Percentiles rank a stretch among this genome's conserved stretches.
These are phyloP conservation scores for Penicillium carneum DNA, from an alignment of 2,329 filamentous ascomycete genomes.

Conservation along the genomic window DNA sequence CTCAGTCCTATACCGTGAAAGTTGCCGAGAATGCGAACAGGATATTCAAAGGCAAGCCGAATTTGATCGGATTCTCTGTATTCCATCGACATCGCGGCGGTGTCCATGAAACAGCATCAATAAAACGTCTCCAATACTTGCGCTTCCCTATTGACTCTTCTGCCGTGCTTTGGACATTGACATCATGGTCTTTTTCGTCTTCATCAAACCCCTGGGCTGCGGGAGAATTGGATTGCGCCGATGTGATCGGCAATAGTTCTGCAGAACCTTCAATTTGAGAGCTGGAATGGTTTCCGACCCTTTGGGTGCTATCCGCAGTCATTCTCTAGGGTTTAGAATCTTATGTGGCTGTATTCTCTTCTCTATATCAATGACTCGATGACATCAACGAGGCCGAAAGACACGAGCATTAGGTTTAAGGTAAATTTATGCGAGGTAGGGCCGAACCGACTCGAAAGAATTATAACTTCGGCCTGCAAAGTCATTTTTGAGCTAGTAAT, in stretches of 20 bases:
- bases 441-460: not conserved
- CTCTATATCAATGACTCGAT: not conserved
- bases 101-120: constrained; percentile 61
- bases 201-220: not conserved
- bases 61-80: constrained; percentile 68
- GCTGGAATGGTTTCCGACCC: constrained; percentile 5
- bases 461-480: not conserved
- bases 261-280: not conserved
- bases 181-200: constrained; percentile 6
- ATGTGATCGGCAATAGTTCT: constrained; percentile 6
- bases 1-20: constrained; percentile 36
- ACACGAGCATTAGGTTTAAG: not conserved
- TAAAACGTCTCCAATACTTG: not conserved
- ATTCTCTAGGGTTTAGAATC: not conserved
- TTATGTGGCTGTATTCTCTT: not conserved
- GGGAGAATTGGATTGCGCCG: constrained; percentile 3
- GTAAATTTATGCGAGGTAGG: not conserved
- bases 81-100: constrained; percentile 74
- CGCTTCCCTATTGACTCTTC: not conserved
- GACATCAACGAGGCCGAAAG: constrained; percentile 1
- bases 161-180: constrained; percentile 5
- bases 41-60: constrained; percentile 73
- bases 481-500: not conserved
- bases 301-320: not conserved
- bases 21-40: constrained; percentile 66